Evolutionary conservation across 257 asterid species (phyloP), one percentile per base, ranked within the genome.

Genomic region (Linderniella brevidens): DNA sequence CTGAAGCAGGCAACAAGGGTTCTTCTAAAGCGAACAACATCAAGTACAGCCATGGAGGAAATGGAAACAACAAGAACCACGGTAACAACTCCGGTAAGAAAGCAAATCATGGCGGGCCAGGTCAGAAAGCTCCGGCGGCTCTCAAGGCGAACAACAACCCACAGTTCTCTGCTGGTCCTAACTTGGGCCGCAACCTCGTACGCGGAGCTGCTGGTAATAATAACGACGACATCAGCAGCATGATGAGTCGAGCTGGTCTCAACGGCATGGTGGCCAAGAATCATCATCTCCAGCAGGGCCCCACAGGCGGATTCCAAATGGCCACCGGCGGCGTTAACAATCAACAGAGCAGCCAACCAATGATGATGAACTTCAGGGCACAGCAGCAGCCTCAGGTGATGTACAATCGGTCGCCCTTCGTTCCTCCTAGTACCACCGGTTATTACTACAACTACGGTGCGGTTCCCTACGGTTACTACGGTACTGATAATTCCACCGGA

Each of bases 241-340:
- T 75, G 82, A 85, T 78, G 92, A 77, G 73, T 68, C 75, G 73
- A 54, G 95, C 92, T 47, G 85, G 93, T 4, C 77, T 80, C 41
- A 70, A 77, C 48, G 93, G 79, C 1, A 67, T 64, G 17, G 73
- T 64, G 0, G 68, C 25, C 17, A 66, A 39, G n/a, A 53, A 41
- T 25, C 4, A 13, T 25, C 53, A 6, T n/a, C n/a, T n/a, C n/a
- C n/a, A n/a, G n/a, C n/a, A n/a, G n/a, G n/a, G n/a, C n/a, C n/a
- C n/a, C n/a, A n/a, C n/a, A n/a, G n/a, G n/a, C n/a, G n/a, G n/a
- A n/a, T n/a, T n/a, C n/a, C n/a, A n/a, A n/a, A n/a, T n/a, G n/a
- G n/a, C 17, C 49, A 0, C 11, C 46, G 50, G 10, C 37, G 59
- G 52, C 51, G 68, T n/a, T n/a, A 52, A 38, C 11, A 10, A 18